Conservation (phyloP, 139 green algal species). For the Monoraphidium neglectum region DNA sequence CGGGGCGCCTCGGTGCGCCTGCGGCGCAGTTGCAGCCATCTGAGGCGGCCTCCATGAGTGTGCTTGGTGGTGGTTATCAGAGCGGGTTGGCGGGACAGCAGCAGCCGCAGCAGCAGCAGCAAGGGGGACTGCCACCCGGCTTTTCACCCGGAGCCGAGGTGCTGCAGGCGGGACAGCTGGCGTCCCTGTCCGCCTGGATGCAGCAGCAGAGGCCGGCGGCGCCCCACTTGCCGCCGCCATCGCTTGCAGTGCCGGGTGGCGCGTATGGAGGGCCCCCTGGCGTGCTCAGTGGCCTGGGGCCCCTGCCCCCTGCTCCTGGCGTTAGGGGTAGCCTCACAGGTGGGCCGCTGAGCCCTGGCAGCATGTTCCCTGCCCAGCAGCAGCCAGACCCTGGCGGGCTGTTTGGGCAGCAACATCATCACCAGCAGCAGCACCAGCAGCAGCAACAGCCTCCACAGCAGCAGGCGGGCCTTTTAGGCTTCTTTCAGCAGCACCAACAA, state of each 20-base stretch:
- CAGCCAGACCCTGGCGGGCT: not conserved
- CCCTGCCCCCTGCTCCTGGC: not conserved
- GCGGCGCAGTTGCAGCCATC: too few species aligned
- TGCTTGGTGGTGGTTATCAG: too few species aligned
- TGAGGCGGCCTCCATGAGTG: too few species aligned
- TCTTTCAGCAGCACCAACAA: slow-evolving; percentile 20
- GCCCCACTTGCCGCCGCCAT: too few species aligned
- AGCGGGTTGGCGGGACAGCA: not conserved
- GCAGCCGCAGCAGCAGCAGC: not conserved
- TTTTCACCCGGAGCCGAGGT: not conserved
- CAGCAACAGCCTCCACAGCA: not conserved
- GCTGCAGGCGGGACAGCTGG: not conserved
- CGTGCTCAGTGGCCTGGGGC: too few species aligned
- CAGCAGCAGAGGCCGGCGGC: not conserved
- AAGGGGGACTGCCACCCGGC: not conserved
- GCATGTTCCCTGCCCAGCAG: not conserved
- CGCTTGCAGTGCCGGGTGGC: too few species aligned
- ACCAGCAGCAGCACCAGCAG: slow-evolving; percentile 15
- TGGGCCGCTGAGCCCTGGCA: not conserved
- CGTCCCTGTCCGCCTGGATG: too few species aligned
- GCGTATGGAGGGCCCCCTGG: too few species aligned
- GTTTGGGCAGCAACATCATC: not conserved
- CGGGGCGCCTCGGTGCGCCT: too few species aligned
- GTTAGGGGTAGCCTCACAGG: not conserved
- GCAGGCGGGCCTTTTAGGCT: not conserved